phyloP scores from a whole-genome alignment of 2,329 filamentous ascomycete genomes.

The Ophiosphaerella herpotricha region DNA sequence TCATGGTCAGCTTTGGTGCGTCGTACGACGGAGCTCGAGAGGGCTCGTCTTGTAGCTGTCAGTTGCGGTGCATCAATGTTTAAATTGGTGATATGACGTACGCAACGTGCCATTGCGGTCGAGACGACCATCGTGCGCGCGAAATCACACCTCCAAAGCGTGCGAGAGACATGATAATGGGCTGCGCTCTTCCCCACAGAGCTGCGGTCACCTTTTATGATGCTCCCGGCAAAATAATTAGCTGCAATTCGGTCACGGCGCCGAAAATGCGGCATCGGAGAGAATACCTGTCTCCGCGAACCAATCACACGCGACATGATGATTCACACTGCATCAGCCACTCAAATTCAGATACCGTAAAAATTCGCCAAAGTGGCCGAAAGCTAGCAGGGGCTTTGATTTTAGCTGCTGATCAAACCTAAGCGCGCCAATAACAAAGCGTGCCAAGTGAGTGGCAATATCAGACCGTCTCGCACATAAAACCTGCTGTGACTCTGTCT shows the following conservation, averaged over 20 bases:
- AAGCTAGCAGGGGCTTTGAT: too few species aligned
- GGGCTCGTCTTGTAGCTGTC: slow-evolving; percentile 36
- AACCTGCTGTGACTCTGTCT: too few species aligned
- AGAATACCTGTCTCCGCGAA: slow-evolving; percentile 17
- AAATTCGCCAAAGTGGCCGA: too few species aligned
- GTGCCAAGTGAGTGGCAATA: too few species aligned
- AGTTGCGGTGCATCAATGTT: slow-evolving; percentile 9
- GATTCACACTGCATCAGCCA: slow-evolving; percentile 3
- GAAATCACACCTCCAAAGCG: slow-evolving; percentile 40
- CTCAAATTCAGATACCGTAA: neutral
- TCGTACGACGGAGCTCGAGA: slow-evolving; percentile 40
- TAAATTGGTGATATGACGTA: slow-evolving; percentile 15
- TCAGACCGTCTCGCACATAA: too few species aligned
- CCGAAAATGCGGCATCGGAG: slow-evolving; percentile 13
- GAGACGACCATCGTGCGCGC: slow-evolving; percentile 36
- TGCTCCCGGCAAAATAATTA: slow-evolving; percentile 22
- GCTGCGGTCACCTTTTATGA: slow-evolving; percentile 33
- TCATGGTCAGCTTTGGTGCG: slow-evolving; percentile 40
- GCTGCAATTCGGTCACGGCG: slow-evolving; percentile 16
- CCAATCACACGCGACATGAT: slow-evolving; percentile 29
- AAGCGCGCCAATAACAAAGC: too few species aligned
- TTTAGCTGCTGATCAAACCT: too few species aligned
- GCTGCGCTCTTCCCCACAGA: slow-evolving; percentile 19
- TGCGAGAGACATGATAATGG: slow-evolving; percentile 41
- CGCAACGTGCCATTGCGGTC: slow-evolving; percentile 40